Percentiles rank a stretch among this genome's conserved stretches.
Evolutionary conservation across 306 rosid species (phyloP).

Genomic region (Pueraria montana): DNA sequence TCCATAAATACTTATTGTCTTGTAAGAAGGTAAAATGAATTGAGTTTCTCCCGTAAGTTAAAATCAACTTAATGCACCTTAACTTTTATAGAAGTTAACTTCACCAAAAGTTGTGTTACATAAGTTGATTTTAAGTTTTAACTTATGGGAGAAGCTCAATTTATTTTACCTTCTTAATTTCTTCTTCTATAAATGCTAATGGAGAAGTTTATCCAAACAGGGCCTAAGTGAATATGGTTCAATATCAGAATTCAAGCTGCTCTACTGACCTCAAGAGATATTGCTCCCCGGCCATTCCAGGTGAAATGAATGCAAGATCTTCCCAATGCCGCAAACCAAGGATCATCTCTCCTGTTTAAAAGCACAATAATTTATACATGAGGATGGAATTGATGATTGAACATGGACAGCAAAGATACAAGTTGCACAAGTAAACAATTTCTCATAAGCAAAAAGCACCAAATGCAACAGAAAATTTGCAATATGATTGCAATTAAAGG

Average conservation of each 20-base stretch:
- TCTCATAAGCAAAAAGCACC: neutral
- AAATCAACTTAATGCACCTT: neutral
- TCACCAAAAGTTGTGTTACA: neutral
- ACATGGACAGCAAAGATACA: neutral
- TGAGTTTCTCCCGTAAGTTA: neutral
- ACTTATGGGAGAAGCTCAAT: no score
- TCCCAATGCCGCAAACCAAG: slow-evolving; percentile 95
- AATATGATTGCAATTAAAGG: slow-evolving; percentile 35
- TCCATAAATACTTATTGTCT: no score
- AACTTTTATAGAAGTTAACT: neutral
- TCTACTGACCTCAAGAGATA: slow-evolving; percentile 84
- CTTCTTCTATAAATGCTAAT: no score
- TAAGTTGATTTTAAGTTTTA: neutral
- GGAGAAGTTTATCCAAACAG: neutral
- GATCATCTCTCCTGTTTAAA: slow-evolving; percentile 81
- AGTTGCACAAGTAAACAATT: neutral
- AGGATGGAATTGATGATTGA: neutral
- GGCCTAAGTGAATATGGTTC: neutral
- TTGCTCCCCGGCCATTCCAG: slow-evolving; percentile 87
- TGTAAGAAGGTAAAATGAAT: neutral
- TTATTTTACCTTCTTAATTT: no score
- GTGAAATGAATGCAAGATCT: slow-evolving; percentile 92
- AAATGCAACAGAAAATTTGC: slow-evolving; percentile 2
- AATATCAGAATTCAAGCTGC: slow-evolving; percentile 37
- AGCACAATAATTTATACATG: slow-evolving; percentile 30